Evolutionary conservation across 2,329 filamentous ascomycete species (phyloP).

Genomic region (Penicillium frequentans): DNA sequence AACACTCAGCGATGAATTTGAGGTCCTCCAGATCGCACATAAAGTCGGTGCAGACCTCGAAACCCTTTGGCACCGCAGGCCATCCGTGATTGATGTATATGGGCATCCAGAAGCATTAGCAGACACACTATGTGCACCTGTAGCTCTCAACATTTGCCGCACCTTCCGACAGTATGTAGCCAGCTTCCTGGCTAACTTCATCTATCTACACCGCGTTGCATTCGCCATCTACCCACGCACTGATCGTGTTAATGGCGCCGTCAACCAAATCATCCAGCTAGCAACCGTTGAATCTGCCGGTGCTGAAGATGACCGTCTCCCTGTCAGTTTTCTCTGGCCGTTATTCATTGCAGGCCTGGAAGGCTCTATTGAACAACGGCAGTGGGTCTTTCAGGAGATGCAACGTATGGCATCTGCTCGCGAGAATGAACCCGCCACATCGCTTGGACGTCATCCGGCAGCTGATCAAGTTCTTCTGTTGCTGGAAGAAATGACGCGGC

Average conservation of each 20-base stretch:
- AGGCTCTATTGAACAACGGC: slow-evolving; percentile 30
- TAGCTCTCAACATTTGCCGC: slow-evolving; percentile 31
- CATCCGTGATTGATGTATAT: slow-evolving; percentile 34
- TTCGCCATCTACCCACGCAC: slow-evolving; percentile 40
- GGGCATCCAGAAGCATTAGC: slow-evolving; percentile 27
- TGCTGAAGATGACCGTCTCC: slow-evolving; percentile 16
- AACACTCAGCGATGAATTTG: slow-evolving; percentile 38
- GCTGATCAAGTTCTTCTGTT: slow-evolving; percentile 31
- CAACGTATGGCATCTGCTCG: slow-evolving; percentile 28
- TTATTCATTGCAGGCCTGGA: slow-evolving; percentile 36
- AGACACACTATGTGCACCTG: slow-evolving; percentile 23
- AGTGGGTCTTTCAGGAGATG: slow-evolving; percentile 35
- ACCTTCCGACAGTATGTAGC: slow-evolving; percentile 36
- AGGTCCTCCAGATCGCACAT: slow-evolving; percentile 39
- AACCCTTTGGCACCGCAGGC: slow-evolving; percentile 34
- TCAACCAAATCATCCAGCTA: slow-evolving; percentile 37
- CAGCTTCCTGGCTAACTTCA: slow-evolving; percentile 37
- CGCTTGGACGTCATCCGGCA: slow-evolving; percentile 29
- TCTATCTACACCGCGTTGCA: slow-evolving; percentile 38
- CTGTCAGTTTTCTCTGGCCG: slow-evolving; percentile 37
- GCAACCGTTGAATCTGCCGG: slow-evolving; percentile 29
- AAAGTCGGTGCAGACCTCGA: slow-evolving; percentile 37
- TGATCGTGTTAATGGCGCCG: slow-evolving; percentile 35
- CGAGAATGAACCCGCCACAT: slow-evolving; percentile 6
- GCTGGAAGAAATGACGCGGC: slow-evolving; percentile 35